phyloP scores from a whole-genome alignment of 805 yeast genomes.

The Spathaspora arborariae region DNA sequence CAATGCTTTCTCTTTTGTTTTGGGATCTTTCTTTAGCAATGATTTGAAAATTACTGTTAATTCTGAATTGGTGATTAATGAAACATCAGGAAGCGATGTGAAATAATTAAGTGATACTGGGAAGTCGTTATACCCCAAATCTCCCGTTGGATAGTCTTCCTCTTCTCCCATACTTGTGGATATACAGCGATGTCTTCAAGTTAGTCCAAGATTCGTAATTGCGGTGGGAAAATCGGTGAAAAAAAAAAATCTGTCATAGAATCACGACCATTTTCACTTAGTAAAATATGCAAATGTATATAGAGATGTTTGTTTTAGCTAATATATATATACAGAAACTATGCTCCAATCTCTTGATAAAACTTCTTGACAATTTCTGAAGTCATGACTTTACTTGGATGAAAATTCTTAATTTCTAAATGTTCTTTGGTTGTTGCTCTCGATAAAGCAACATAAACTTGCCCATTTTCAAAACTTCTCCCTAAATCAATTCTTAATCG shows the following conservation, averaged over 20 bases:
- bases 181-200: neutral
- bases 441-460: constrained; percentile 77
- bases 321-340: neutral
- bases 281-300: neutral
- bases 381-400: constrained; percentile 47
- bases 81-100: constrained; percentile 68
- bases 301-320: no score
- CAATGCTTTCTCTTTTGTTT: constrained; percentile 82
- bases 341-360: constrained; percentile 16
- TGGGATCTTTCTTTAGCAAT: constrained; percentile 70
- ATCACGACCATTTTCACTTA: neutral
- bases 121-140: constrained; percentile 32
- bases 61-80: constrained; percentile 35
- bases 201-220: neutral
- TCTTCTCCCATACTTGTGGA: neutral
- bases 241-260: neutral
- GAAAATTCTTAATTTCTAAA: constrained; percentile 64
- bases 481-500: constrained; percentile 66
- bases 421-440: constrained; percentile 68
- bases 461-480: constrained; percentile 74
- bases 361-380: constrained; percentile 32
- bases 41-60: constrained; percentile 69
- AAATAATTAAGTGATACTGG: constrained; percentile 71
- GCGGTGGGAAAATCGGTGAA: neutral
- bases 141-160: constrained; percentile 9